phyloP scores from a whole-genome alignment of 176 grass and related monocot species.

The Triticum urartu region DNA sequence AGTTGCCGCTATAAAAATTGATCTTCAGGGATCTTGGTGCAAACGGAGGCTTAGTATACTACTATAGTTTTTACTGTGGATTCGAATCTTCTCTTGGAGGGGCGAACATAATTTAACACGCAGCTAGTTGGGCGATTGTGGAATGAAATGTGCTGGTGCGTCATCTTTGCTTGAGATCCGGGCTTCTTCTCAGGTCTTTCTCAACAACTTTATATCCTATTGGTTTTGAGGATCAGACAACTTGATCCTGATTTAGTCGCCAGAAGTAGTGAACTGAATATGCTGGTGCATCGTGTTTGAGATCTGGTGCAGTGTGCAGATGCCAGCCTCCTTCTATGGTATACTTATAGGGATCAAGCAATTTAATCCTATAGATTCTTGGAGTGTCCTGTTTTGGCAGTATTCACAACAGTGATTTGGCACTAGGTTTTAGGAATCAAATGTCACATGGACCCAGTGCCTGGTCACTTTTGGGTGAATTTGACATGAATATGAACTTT shows the following conservation, averaged over 20 bases:
- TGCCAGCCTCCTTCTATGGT: neutral
- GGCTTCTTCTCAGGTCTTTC: neutral
- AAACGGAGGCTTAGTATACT: neutral
- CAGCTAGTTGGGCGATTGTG: neutral
- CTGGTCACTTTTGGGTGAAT: slow-evolving; percentile 1
- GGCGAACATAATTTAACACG: neutral
- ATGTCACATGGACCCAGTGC: neutral
- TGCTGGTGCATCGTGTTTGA: neutral
- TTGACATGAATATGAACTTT: neutral
- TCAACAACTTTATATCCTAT: neutral
- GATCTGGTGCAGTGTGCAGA: neutral
- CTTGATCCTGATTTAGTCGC: neutral
- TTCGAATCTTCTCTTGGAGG: neutral
- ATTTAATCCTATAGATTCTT: neutral
- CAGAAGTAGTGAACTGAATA: neutral
- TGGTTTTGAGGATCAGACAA: neutral
- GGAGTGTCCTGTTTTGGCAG: neutral
- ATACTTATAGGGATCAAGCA: neutral
- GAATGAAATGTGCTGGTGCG: neutral
- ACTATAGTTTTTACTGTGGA: neutral
- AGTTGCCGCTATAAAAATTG: neutral
- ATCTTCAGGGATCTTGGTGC: neutral
- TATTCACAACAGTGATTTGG: neutral
- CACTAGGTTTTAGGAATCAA: neutral
- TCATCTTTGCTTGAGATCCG: slow-evolving; percentile 1